phyloP scores from a whole-genome alignment of 305 asterid species.

The Fraxinus albicans region DNA sequence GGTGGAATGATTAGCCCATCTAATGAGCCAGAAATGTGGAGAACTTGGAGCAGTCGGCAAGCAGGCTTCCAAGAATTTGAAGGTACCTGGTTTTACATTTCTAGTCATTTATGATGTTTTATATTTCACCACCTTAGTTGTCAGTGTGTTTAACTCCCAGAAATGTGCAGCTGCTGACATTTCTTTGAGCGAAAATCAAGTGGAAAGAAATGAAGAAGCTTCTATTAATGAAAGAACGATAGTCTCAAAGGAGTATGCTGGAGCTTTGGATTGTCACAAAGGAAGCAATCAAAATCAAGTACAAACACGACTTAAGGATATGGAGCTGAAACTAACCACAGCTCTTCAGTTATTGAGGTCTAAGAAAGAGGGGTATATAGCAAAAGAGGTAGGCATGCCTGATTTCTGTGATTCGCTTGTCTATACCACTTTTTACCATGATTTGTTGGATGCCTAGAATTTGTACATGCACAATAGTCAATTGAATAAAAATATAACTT shows the following conservation, averaged over 20 bases:
- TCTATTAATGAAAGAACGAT: slow-evolving; percentile 29
- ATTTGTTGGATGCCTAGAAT: neutral
- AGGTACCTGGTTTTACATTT: slow-evolving; percentile 39
- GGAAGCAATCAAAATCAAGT: slow-evolving; percentile 41
- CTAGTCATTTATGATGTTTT: slow-evolving; percentile 10
- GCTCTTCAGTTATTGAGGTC: slow-evolving; percentile 60
- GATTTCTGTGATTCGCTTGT: neutral
- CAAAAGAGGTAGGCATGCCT: slow-evolving; percentile 47
- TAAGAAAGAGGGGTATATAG: slow-evolving; percentile 34
- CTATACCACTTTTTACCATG: neutral
- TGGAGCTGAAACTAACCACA: slow-evolving; percentile 64
- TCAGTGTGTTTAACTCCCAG: slow-evolving; percentile 22
- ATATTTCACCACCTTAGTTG: slow-evolving; percentile 14
- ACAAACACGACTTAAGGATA: slow-evolving; percentile 52
- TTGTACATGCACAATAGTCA: neutral
- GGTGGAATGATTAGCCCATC: slow-evolving; percentile 35
- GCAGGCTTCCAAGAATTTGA: slow-evolving; percentile 61
- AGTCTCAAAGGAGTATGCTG: slow-evolving; percentile 32
- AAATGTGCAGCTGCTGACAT: slow-evolving; percentile 81
- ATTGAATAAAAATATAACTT: neutral
- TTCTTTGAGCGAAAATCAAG: slow-evolving; percentile 29
- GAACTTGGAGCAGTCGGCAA: slow-evolving; percentile 62
- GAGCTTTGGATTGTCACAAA: slow-evolving; percentile 31
- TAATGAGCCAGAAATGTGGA: slow-evolving; percentile 63
- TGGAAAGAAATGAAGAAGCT: slow-evolving; percentile 37